Base-by-base conservation (phyloP, 2,329 filamentous ascomycete genomes). In the Penicillium glabrum region DNA sequence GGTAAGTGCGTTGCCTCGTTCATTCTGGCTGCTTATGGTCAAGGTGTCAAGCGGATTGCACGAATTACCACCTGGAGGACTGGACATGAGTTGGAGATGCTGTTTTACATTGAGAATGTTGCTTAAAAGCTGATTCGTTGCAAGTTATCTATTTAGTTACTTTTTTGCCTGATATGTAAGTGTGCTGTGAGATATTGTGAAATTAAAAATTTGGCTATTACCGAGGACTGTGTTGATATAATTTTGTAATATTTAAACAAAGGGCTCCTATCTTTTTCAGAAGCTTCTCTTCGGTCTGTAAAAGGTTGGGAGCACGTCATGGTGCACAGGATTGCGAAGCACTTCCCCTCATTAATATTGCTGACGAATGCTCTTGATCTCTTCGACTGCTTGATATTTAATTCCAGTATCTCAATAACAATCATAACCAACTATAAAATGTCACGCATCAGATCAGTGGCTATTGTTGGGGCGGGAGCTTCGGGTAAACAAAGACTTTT, bases 31-130 rank as follows among this genome's bases (percentile, higher is more conserved):
- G 43, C 49, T 13, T 61, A 53, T 48, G 43, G 50, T 14, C 50
- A 55, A n/a, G 56, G 56, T 3, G 24, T 55, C 5, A 49, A 45
- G 11, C 56, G 50, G 2, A 61, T 61, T 39, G 29, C 49, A 10
- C 49, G 53, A 3, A 43, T 61, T 24, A 29, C 46, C 11, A 50
- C 21, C 8, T 56, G 47, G 46, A 19, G 21, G 3, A 23, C n/a
- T 24, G 29, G 19, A 23, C 14, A 31, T 29, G 46, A 48, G 21
- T 16, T 48, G 9, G 29, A 48, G 14, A 35, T 48, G 29, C 11
- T 23, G 16, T 37, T 48, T 16, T 16, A n/a, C 5, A 24, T 48
- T 35, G 46, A 48, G 21, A 26, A 48, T 37, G 46, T 48, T 24
- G 14, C 5, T 23, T 47, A 9, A 46, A 21, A 11, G 26, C 46